Evolutionary conservation across 1,139 yeast species (phyloP), one percentile per base, ranked within the genome.

Genomic region (Sugiyamaella castrensis): DNA sequence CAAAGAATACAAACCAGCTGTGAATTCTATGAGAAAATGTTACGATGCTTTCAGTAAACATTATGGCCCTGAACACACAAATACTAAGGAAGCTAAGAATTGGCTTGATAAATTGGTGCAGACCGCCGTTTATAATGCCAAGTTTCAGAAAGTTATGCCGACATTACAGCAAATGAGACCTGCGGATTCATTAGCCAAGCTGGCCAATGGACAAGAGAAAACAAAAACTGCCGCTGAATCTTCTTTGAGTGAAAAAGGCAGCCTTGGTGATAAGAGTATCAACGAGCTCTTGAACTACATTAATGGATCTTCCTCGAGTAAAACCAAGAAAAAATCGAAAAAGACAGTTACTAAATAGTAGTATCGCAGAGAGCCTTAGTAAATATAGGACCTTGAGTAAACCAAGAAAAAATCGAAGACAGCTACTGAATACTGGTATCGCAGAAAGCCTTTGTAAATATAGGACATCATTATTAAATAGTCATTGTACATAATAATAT

Each of bases 21-120:
- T 75, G 41, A 77, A 73, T 34, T 75, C 76, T 53, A 79, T 81
- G 64, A 68, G 73, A 30, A 68, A 64, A 43, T 77, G 88, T 38
- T 75, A 76, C 57, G 74, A 72, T 26, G 73, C 80, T 28, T 81
- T 84, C 71, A 72, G 72, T 56, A 72, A 72, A 52, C 70, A 77
- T 27, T 71, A 79, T 41, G 94, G 94, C 4, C 79, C 82, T 2
- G 80, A 79, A 44, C 83, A 83, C 59, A 70, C 72, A 40, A 76
- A 79, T 61, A 77, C 91, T 33, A 73, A 71, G 55, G 92, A 87
- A 62, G 75, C 84, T 41, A 74, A 77, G 57, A 78, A 74, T 53
- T 84, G 87, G 79, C 75, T 79, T 24, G 73, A 76, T 42, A 81
- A 80, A 42, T 57, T 72, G 42, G 64, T 69, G 28, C 58, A 60